Conservation (phyloP, 2,329 filamentous ascomycete species). For the Claviceps capensis region DNA sequence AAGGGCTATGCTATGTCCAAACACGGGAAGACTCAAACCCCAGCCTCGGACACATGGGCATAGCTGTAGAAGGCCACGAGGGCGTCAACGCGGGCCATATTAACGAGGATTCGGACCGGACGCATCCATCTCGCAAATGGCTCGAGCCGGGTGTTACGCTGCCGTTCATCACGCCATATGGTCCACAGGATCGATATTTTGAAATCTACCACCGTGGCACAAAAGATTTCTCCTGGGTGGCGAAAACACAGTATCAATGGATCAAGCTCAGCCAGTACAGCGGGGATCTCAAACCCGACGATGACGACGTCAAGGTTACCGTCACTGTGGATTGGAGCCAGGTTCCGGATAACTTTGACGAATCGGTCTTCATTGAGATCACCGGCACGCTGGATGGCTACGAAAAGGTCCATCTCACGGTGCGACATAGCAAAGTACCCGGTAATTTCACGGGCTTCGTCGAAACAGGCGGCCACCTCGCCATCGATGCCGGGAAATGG, state of each 20-base stretch:
- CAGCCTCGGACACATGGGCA: conserved; percentile 26
- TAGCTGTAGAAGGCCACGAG: conserved; percentile 19
- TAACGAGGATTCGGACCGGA: conserved; percentile 41
- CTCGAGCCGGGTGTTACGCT: conserved; percentile 18
- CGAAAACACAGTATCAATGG: conserved; percentile 19
- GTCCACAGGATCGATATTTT: conserved; percentile 18
- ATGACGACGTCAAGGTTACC: conserved; percentile 17
- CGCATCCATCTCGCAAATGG: conserved; percentile 24
- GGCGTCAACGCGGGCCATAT: conserved; percentile 22
- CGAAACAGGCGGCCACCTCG: conserved; percentile 20
- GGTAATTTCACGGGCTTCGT: conserved; percentile 21
- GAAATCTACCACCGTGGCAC: conserved; percentile 23
- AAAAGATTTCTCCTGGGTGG: conserved; percentile 17
- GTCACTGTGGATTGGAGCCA: conserved; percentile 20
- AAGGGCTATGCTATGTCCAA: conserved; percentile 40
- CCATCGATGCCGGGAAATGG: conserved; percentile 19
- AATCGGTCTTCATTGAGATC: conserved; percentile 25
- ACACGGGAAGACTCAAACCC: conserved; percentile 31
- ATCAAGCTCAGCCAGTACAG: conserved; percentile 15
- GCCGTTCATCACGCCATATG: conserved; percentile 18
- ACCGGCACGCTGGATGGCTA: conserved; percentile 23
- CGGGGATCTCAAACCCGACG: conserved; percentile 18
- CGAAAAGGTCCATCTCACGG: conserved; percentile 19
- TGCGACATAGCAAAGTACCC: conserved; percentile 14
- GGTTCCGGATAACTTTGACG: conserved; percentile 26